Evolutionary conservation across 768 basidiomycete genomes (phyloP).

Genomic region (Suillus cothurnatus): DNA sequence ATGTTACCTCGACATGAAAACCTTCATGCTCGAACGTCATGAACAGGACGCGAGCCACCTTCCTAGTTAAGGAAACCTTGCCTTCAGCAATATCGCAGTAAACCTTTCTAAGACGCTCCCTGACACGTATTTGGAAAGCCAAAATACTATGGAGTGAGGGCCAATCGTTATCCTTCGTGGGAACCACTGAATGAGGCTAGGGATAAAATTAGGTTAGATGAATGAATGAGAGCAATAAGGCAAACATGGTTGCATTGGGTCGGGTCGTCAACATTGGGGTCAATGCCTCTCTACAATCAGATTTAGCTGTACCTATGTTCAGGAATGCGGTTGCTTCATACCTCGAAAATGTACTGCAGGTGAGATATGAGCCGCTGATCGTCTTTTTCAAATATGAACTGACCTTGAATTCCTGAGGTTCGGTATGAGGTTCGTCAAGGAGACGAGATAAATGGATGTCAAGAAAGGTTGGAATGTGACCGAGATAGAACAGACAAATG

Average conservation of each 20-base stretch:
- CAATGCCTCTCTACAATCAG: constrained; percentile 80
- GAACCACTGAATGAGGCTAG: constrained; percentile 90
- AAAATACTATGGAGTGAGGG: constrained; percentile 72
- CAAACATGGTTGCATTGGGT: constrained; percentile 75
- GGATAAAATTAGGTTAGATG: constrained; percentile 6
- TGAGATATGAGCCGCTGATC: constrained; percentile 11
- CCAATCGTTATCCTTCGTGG: constrained; percentile 82
- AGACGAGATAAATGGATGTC: constrained; percentile 86
- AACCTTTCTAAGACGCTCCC: constrained; percentile 66
- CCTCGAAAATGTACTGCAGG: constrained; percentile 74
- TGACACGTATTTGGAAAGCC: constrained; percentile 76
- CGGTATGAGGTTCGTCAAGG: constrained; percentile 75
- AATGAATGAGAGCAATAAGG: constrained; percentile 4
- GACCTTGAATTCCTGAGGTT: constrained; percentile 82
- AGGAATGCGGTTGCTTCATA: background rate
- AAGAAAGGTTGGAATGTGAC: constrained; percentile 91
- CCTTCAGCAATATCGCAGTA: constrained; percentile 71
- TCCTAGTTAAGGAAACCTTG: constrained; percentile 54
- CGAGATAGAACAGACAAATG: constrained; percentile 95
- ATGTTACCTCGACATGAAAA: constrained; percentile 72
- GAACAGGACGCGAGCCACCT: constrained; percentile 77
- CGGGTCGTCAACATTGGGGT: constrained; percentile 92
- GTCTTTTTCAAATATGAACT: constrained; percentile 13
- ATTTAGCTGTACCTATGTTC: background rate
- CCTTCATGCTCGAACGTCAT: constrained; percentile 94